Percentiles rank a stretch among this genome's conserved stretches.
These are phyloP conservation scores for Oryza longistaminata DNA, from an alignment of 176 grass and related monocot genomes.

Conservation along the genomic window DNA sequence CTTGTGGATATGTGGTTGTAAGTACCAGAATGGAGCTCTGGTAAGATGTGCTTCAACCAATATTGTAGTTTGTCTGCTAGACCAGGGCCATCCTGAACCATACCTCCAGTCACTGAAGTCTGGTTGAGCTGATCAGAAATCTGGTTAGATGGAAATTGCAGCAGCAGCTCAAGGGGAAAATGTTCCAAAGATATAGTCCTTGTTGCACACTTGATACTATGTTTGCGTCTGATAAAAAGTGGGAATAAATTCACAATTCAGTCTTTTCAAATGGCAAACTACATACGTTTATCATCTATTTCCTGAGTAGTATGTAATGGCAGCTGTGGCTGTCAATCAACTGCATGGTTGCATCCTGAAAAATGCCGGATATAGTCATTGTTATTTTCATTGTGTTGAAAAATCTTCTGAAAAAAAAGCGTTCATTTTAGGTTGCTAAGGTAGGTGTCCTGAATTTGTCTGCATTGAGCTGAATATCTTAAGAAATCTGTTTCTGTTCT, in stretches of 20 bases:
- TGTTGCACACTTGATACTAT: constrained; percentile 15
- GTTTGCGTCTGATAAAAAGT: background rate
- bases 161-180: constrained; percentile 1
- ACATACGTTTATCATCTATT: background rate
- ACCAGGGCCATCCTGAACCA: constrained; percentile 27
- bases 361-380: constrained; percentile 20
- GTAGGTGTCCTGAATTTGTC: constrained; percentile 8
- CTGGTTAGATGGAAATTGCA: constrained; percentile 4
- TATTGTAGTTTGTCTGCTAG: constrained; percentile 28
- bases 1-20: constrained; percentile 29
- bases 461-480: constrained; percentile 9
- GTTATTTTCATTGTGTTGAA: background rate
- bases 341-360: background rate
- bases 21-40: constrained; percentile 25
- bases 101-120: background rate
- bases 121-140: constrained; percentile 13
- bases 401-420: background rate
- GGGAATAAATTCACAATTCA: background rate
- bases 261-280: background rate
- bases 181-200: constrained; percentile 9
- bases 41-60: constrained; percentile 22
- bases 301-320: background rate
- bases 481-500: constrained; percentile 41
- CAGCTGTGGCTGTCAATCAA: background rate
- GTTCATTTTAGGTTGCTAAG: background rate